Conservation (phyloP, 2,329 filamentous ascomycete species). For the Aspergillus eucalypticola region DNA sequence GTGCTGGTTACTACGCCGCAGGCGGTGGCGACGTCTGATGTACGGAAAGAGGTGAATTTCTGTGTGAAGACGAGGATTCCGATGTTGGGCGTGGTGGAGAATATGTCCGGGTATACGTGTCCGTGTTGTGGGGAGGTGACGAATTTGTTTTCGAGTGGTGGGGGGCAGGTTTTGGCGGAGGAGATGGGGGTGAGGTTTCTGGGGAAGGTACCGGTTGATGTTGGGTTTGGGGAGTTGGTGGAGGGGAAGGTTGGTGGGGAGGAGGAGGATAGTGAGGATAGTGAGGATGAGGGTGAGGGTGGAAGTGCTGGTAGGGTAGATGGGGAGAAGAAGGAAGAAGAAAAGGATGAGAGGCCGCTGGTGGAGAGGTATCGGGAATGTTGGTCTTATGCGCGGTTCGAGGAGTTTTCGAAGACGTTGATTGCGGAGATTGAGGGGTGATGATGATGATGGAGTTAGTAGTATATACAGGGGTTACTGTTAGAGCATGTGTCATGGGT, state of each 20-base stretch:
- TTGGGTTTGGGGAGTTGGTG: slow-evolving; percentile 83
- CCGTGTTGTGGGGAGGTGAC: slow-evolving; percentile 77
- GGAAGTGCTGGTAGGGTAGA: background rate
- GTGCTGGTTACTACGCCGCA: slow-evolving; percentile 97
- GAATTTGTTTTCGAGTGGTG: slow-evolving; percentile 89
- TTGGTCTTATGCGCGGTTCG: slow-evolving; percentile 46
- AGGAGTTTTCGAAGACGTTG: slow-evolving; percentile 42
- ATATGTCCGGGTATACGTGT: slow-evolving; percentile 68
- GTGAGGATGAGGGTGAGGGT: slow-evolving; percentile 21
- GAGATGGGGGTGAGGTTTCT: slow-evolving; percentile 84
- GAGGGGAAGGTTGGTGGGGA: slow-evolving; percentile 56
- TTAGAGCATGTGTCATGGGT: background rate
- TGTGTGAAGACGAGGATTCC: slow-evolving; percentile 79
- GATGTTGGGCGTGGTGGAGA: slow-evolving; percentile 89
- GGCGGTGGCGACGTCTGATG: slow-evolving; percentile 88
- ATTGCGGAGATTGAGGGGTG: slow-evolving; percentile 30
- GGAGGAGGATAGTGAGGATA: slow-evolving; percentile 27
- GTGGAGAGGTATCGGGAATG: slow-evolving; percentile 48
- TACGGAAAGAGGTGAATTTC: slow-evolving; percentile 93
- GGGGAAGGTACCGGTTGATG: slow-evolving; percentile 87
- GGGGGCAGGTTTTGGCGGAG: slow-evolving; percentile 82
- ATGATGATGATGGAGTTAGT: background rate
- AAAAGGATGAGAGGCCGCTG: slow-evolving; percentile 35
- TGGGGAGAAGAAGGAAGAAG: slow-evolving; percentile 12
- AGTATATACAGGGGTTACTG: background rate